Conservation (phyloP, 768 basidiomycete species). For the Xerocomellus intermedius region DNA sequence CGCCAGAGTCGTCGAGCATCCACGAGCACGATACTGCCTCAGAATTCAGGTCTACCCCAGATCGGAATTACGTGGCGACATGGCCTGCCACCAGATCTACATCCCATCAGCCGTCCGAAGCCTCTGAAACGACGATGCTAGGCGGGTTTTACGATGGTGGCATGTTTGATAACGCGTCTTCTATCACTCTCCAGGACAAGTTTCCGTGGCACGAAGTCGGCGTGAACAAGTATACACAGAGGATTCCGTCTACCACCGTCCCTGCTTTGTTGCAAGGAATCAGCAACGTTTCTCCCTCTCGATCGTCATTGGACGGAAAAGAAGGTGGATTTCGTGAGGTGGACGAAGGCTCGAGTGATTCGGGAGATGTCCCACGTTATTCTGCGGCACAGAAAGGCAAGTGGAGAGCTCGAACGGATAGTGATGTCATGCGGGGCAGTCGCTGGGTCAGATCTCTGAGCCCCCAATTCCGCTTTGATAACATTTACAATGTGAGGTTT, state of each 20-base stretch:
- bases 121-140: conserved; percentile 1
- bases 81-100: background rate
- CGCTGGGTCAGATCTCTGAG: background rate
- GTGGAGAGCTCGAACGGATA: background rate
- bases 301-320: background rate
- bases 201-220: conserved; percentile 5
- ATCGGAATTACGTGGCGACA: background rate
- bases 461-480: background rate
- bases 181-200: conserved; percentile 9
- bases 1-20: background rate
- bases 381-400: conserved; percentile 17
- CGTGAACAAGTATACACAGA: background rate
- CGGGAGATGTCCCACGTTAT: background rate
- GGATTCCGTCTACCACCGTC: conserved; percentile 15
- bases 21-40: background rate
- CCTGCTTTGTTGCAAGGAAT: conserved; percentile 18
- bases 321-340: background rate
- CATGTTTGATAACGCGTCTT: conserved; percentile 10
- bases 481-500: conserved; percentile 4
- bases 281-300: background rate
- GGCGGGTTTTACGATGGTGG: background rate
- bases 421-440: background rate
- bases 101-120: conserved; percentile 2
- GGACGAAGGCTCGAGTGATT: background rate
- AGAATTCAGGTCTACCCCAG: background rate